Evolutionary conservation across 768 basidiomycete species (phyloP).

Genomic region (Saitozyma podzolica): DNA sequence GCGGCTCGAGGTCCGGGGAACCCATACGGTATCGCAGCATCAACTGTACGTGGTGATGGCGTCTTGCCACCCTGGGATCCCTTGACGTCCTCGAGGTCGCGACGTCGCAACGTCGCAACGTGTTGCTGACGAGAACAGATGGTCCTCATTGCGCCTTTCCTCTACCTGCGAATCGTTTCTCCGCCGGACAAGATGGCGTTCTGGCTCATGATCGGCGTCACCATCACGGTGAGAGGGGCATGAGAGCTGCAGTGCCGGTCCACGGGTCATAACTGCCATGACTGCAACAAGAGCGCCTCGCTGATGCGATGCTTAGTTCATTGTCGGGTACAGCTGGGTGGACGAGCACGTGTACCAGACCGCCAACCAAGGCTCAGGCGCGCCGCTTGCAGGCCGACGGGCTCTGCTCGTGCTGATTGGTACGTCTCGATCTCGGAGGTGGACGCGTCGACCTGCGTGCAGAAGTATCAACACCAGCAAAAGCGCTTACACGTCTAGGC

Average conservation of each 20-base stretch:
- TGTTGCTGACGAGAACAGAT: conserved; percentile 23
- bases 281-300: not conserved
- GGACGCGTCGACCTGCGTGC: too few relatives aligned
- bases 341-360: conserved; percentile 58
- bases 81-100: too few relatives aligned
- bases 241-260: too few relatives aligned
- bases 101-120: not conserved
- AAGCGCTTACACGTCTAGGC: conserved; percentile 40
- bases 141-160: conserved; percentile 57
- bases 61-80: not conserved
- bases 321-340: conserved; percentile 64
- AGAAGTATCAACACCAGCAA: too few relatives aligned
- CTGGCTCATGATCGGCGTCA: conserved; percentile 48
- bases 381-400: conserved; percentile 60
- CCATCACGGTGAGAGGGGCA: conserved; percentile 53
- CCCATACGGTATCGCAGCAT: conserved; percentile 60
- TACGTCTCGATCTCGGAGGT: conserved; percentile 25
- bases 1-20: conserved; percentile 58
- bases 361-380: conserved; percentile 61
- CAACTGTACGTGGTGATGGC: conserved; percentile 47
- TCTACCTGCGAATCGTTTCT: conserved; percentile 59
- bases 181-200: conserved; percentile 49
- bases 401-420: conserved; percentile 60
- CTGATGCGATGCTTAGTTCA: conserved; percentile 49
- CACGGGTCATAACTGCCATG: too few relatives aligned